A percentile compares a stretch with the other conserved stretches of the same genome.
phyloP scores from a whole-genome alignment of 192 early-diverging fungal genomes.

The Pilobolus umbonatus region DNA sequence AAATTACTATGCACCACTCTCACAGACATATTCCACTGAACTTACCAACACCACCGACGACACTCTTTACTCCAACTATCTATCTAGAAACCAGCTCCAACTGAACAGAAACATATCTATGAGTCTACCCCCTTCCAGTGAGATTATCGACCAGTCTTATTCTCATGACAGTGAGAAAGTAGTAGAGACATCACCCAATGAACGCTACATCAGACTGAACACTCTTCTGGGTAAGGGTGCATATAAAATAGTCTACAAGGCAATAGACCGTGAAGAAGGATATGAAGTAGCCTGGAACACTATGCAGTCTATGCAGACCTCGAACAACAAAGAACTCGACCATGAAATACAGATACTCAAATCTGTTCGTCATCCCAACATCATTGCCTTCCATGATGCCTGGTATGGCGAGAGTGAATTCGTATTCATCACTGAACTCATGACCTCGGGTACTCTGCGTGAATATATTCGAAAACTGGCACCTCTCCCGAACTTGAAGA shows the following conservation, averaged over 20 bases:
- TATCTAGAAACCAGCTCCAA: not conserved
- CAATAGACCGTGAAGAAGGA: slow-evolving; percentile 80
- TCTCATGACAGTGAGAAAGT: slow-evolving; percentile 48
- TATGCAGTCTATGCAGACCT: slow-evolving; percentile 47
- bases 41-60: slow-evolving; percentile 1
- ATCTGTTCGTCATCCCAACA: slow-evolving; percentile 72
- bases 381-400: slow-evolving; percentile 71
- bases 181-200: slow-evolving; percentile 51
- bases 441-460: slow-evolving; percentile 83
- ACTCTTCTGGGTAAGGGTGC: slow-evolving; percentile 71
- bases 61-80: not conserved
- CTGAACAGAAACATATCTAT: slow-evolving; percentile 24
- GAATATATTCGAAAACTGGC: slow-evolving; percentile 72
- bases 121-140: slow-evolving; percentile 20
- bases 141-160: slow-evolving; percentile 49
- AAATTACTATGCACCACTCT: slow-evolving; percentile 24
- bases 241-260: slow-evolving; percentile 79
- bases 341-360: slow-evolving; percentile 67
- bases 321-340: slow-evolving; percentile 36
- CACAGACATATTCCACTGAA: slow-evolving; percentile 11
- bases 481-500: slow-evolving; percentile 62
- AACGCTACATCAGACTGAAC: slow-evolving; percentile 55
- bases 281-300: slow-evolving; percentile 87
- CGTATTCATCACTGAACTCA: slow-evolving; percentile 86
- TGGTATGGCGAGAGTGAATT: slow-evolving; percentile 63